A percentile compares a stretch with the other conserved stretches of the same genome.
phyloP scores from a whole-genome alignment of 345 rosid genomes.

The Firmiana major region DNA sequence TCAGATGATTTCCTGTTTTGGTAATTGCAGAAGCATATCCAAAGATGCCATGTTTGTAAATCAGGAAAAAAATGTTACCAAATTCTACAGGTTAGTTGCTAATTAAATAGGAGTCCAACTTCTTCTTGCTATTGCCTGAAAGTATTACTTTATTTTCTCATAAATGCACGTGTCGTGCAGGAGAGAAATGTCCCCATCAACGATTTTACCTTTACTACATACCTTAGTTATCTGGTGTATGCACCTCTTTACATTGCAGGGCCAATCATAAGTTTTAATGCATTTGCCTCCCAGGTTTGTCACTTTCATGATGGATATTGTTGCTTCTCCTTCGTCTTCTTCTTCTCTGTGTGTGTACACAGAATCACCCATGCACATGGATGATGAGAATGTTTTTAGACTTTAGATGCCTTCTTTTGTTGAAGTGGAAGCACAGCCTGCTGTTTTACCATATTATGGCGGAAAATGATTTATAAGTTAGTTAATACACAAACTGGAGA shows the following conservation, averaged over 20 bases:
- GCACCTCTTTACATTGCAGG: constrained; percentile 93
- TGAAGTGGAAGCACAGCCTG: background rate
- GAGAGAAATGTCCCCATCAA: constrained; percentile 48
- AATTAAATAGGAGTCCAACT: constrained; percentile 6
- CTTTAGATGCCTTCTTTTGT: background rate
- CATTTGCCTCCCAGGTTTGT: constrained; percentile 86
- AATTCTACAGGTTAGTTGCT: constrained; percentile 44
- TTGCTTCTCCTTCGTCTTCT: constrained; percentile 3
- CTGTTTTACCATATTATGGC: background rate
- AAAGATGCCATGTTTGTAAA: constrained; percentile 53
- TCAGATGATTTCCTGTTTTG: background rate
- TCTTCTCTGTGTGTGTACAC: background rate
- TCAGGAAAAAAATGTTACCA: constrained; percentile 58
- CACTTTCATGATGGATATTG: background rate
- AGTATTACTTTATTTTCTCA: constrained; percentile 4
- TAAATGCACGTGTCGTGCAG: constrained; percentile 34
- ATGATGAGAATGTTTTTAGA: background rate
- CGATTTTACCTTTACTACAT: constrained; percentile 43
- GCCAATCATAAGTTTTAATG: constrained; percentile 86
- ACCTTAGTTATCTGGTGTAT: constrained; percentile 82
- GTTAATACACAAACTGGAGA: constrained; percentile 3
- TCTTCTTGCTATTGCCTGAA: constrained; percentile 8
- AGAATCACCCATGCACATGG: background rate
- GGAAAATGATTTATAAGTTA: background rate
- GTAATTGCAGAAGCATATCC: constrained; percentile 51